phyloP scores from a whole-genome alignment of 805 yeast species.

The Ogataea polymorpha region DNA sequence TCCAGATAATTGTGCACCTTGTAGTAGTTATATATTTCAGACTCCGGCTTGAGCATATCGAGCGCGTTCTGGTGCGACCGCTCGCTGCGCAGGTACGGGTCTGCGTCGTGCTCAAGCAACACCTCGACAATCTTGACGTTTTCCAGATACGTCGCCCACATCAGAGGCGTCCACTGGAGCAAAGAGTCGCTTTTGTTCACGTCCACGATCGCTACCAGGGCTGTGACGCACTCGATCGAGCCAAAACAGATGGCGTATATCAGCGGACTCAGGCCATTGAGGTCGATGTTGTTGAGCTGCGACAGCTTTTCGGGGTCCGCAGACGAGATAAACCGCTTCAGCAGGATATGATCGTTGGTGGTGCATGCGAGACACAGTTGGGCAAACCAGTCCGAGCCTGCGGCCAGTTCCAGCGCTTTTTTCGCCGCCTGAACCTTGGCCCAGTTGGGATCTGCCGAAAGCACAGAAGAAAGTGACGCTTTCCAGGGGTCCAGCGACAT shows the following conservation, averaged over 20 bases:
- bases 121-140: conserved; percentile 52
- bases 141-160: conserved; percentile 81
- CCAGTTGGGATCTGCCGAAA: conserved; percentile 28
- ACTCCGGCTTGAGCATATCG: conserved; percentile 53
- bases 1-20: conserved; percentile 46
- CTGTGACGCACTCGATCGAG: conserved; percentile 45
- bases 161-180: conserved; percentile 62
- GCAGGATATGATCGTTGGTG: conserved; percentile 33
- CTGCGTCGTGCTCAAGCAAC: conserved; percentile 63
- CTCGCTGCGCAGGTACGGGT: conserved; percentile 41
- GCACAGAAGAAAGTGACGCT: conserved; percentile 18
- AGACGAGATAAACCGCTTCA: conserved; percentile 28
- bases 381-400: conserved; percentile 31
- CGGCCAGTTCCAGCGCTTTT: conserved; percentile 31
- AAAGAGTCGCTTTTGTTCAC: conserved; percentile 50
- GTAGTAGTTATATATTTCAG: conserved; percentile 57
- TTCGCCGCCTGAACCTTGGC: conserved; percentile 37
- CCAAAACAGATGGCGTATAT: conserved; percentile 57
- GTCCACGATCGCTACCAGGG: conserved; percentile 45
- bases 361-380: conserved; percentile 38
- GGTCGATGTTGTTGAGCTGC: conserved; percentile 30
- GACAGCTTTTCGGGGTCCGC: conserved; percentile 11
- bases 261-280: conserved; percentile 44
- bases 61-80: conserved; percentile 48
- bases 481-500: conserved; percentile 35